These are phyloP conservation scores for Truncatella angustata DNA, from an alignment of 2,329 filamentous ascomycete genomes.

Conservation along the genomic window DNA sequence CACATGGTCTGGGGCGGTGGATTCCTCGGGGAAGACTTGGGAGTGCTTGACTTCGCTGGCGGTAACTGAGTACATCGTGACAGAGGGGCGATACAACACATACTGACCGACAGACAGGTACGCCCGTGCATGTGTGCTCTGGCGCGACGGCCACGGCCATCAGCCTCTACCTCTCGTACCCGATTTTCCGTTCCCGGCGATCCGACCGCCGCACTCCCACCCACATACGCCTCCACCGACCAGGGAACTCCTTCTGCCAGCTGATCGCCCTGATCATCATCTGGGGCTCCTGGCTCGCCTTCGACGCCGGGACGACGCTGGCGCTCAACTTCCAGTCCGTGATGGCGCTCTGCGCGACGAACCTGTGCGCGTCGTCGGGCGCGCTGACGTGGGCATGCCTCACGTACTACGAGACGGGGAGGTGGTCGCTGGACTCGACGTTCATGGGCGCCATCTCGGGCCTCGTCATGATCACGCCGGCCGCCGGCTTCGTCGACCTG, in stretches of 20 bases:
- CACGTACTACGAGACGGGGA: conserved; percentile 35
- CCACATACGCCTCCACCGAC: conserved; percentile 14
- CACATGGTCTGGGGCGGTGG: conserved; percentile 48
- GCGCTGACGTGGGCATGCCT: conserved; percentile 45
- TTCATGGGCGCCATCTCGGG: conserved; percentile 53
- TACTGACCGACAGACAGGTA: conserved; percentile 25
- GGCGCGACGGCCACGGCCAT: conserved; percentile 40
- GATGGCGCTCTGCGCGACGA: conserved; percentile 48
- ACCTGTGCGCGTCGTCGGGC: conserved; percentile 45
- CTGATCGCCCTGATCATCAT: conserved; percentile 47
- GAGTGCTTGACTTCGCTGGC: conserved; percentile 45
- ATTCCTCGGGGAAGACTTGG: conserved; percentile 39
- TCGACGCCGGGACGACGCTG: conserved; percentile 48
- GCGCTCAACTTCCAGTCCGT: conserved; percentile 48
- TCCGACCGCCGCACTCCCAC: conserved; percentile 41
- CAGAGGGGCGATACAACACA: neutral
- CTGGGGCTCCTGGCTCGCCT: conserved; percentile 51
- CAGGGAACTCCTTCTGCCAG: conserved; percentile 35
- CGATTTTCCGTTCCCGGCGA: conserved; percentile 42
- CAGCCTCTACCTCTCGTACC: conserved; percentile 49
- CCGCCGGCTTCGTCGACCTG: conserved; percentile 45
- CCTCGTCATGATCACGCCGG: conserved; percentile 50
- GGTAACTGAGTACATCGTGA: conserved; percentile 12
- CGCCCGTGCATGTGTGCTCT: conserved; percentile 39
- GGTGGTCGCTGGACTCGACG: conserved; percentile 46